Percentiles rank a stretch among this genome's conserved stretches.
These are phyloP conservation scores for Xerocomellus intermedius DNA, from an alignment of 768 basidiomycete species.

Conservation along the genomic window DNA sequence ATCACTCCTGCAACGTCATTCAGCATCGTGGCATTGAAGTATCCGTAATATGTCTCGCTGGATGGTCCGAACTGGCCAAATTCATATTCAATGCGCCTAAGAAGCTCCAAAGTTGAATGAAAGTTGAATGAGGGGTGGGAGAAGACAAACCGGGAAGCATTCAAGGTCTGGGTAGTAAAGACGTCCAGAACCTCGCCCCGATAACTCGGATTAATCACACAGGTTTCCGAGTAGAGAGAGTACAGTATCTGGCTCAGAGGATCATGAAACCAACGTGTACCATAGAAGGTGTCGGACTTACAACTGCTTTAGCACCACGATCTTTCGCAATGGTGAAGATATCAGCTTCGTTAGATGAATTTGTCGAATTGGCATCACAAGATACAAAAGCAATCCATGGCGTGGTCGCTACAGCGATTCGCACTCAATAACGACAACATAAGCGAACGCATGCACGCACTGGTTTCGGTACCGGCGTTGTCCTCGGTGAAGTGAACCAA, in stretches of 20 bases:
- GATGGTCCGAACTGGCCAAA: constrained; percentile 57
- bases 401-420: constrained; percentile 51
- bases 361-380: constrained; percentile 77
- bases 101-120: not conserved
- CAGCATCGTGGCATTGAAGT: constrained; percentile 61
- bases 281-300: constrained; percentile 34
- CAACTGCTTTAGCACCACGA: constrained; percentile 78
- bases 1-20: constrained; percentile 51
- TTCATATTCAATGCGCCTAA: constrained; percentile 55
- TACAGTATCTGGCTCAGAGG: constrained; percentile 61
- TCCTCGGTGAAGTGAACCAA: constrained; percentile 82
- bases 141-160: constrained; percentile 51
- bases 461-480: constrained; percentile 43
- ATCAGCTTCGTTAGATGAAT: constrained; percentile 58
- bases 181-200: constrained; percentile 69
- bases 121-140: not conserved
- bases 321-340: constrained; percentile 80
- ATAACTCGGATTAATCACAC: constrained; percentile 74
- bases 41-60: constrained; percentile 49
- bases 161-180: constrained; percentile 66
- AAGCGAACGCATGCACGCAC: constrained; percentile 43
- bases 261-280: not conserved
- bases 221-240: constrained; percentile 67
- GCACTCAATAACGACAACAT: constrained; percentile 11
- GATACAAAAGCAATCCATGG: constrained; percentile 91